These are phyloP conservation scores for Daedalea quercina DNA, from an alignment of 768 basidiomycete genomes.

Conservation along the genomic window DNA sequence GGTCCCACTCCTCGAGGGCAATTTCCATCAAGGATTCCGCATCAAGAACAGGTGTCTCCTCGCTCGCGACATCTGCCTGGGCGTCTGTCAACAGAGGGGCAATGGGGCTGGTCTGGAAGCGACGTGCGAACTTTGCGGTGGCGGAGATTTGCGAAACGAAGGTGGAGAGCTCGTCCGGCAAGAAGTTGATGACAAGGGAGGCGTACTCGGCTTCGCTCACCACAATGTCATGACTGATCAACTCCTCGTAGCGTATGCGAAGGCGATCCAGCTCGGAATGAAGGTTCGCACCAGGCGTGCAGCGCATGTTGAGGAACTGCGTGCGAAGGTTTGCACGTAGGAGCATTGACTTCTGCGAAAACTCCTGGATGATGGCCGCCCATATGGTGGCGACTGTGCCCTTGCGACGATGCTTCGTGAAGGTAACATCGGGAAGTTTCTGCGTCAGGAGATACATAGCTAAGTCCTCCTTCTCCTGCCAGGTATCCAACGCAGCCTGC, in stretches of 20 bases:
- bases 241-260: conserved; percentile 15
- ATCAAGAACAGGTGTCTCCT: not conserved
- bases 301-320: conserved; percentile 15
- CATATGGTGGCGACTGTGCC: conserved; percentile 24
- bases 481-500: not conserved
- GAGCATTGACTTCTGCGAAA: conserved; percentile 20
- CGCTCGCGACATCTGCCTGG: not conserved
- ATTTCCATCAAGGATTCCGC: conserved; percentile 1
- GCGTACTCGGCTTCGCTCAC: conserved; percentile 2
- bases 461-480: conserved; percentile 3
- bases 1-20: conserved; percentile 4
- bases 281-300: not conserved
- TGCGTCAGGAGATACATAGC: conserved; percentile 4
- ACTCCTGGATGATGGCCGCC: conserved; percentile 26
- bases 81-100: not conserved
- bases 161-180: not conserved
- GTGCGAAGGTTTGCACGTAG: conserved; percentile 15
- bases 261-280: not conserved
- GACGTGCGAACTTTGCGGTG: not conserved
- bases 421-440: conserved; percentile 9
- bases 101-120: too few species aligned
- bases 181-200: conserved; percentile 3
- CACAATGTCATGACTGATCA: not conserved
- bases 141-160: conserved; percentile 6
- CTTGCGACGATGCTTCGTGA: conserved; percentile 21